These are phyloP conservation scores for Mucuna pruriens DNA, from an alignment of 306 rosid genomes.

Conservation along the genomic window DNA sequence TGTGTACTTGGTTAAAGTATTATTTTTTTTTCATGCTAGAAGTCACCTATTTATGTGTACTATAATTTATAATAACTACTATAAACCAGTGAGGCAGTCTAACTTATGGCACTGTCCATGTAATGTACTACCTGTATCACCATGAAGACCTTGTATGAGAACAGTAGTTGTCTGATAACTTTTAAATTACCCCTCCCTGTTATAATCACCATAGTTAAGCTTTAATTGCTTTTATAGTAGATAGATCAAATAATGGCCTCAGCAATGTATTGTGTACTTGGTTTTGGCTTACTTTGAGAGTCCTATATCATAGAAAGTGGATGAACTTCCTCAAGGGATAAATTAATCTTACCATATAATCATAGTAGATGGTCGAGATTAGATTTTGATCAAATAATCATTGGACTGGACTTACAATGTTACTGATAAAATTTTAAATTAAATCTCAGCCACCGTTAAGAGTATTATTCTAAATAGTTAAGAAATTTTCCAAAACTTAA, in stretches of 20 bases:
- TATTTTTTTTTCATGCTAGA: conserved; percentile 39
- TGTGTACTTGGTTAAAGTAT: conserved; percentile 36
- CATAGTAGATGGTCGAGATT: too few species aligned
- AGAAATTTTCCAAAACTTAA: neutral
- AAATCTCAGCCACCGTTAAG: neutral
- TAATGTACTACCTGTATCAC: conserved; percentile 36
- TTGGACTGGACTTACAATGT: too few species aligned
- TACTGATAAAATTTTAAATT: neutral
- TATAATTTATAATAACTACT: conserved; percentile 45
- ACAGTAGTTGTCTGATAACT: conserved; percentile 24
- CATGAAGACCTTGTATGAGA: conserved; percentile 42
- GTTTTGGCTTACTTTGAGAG: neutral
- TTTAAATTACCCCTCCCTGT: neutral
- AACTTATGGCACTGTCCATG: conserved; percentile 37
- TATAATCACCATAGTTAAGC: neutral
- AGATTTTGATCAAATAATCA: too few species aligned
- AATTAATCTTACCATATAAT: neutral
- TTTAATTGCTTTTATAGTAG: neutral
- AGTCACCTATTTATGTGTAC: conserved; percentile 53
- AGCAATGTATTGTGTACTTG: neutral
- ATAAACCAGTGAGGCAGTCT: conserved; percentile 33
- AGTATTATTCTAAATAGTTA: neutral
- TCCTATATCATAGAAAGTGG: neutral
- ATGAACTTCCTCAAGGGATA: neutral
- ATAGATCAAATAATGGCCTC: neutral